Percentiles rank a stretch among this genome's conserved stretches.
Conservation (phyloP, 2,329 filamentous ascomycete genomes). For the Exutisphaerella laricina region DNA sequence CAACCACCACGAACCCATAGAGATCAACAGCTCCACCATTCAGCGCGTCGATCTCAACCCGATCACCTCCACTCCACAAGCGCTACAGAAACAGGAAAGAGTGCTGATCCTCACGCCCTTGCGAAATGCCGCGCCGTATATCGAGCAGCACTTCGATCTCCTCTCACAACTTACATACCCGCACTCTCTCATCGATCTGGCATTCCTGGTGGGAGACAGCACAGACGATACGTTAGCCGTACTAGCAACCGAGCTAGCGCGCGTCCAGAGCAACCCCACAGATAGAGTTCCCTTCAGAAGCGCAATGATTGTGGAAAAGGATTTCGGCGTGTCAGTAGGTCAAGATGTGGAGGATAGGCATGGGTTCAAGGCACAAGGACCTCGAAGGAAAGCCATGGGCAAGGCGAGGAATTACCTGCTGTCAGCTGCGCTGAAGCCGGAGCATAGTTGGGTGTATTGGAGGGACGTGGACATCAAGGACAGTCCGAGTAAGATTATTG, state of each 20-base stretch:
- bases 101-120: slow-evolving; percentile 89
- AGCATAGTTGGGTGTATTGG: slow-evolving; percentile 99
- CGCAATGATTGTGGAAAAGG: slow-evolving; percentile 80
- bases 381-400: slow-evolving; percentile 84
- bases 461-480: slow-evolving; percentile 95
- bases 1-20: slow-evolving; percentile 86
- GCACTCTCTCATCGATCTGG: slow-evolving; percentile 90
- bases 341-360: slow-evolving; percentile 81
- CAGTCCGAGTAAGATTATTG: slow-evolving; percentile 77
- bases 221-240: slow-evolving; percentile 87
- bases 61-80: slow-evolving; percentile 73
- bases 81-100: slow-evolving; percentile 73
- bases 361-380: slow-evolving; percentile 78
- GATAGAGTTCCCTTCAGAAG: slow-evolving; percentile 82
- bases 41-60: slow-evolving; percentile 76
- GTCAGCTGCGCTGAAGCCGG: slow-evolving; percentile 74
- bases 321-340: slow-evolving; percentile 71
- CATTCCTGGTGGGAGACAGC: slow-evolving; percentile 88
- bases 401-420: slow-evolving; percentile 89
- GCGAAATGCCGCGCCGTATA: slow-evolving; percentile 75
- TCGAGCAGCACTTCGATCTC: slow-evolving; percentile 90
- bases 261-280: slow-evolving; percentile 70
- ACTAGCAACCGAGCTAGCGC: slow-evolving; percentile 75
- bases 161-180: slow-evolving; percentile 86
- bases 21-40: slow-evolving; percentile 76